Base-by-base conservation (phyloP, 2,329 filamentous ascomycete species). In the Stagonosporopsis cucurbitacearum region DNA sequence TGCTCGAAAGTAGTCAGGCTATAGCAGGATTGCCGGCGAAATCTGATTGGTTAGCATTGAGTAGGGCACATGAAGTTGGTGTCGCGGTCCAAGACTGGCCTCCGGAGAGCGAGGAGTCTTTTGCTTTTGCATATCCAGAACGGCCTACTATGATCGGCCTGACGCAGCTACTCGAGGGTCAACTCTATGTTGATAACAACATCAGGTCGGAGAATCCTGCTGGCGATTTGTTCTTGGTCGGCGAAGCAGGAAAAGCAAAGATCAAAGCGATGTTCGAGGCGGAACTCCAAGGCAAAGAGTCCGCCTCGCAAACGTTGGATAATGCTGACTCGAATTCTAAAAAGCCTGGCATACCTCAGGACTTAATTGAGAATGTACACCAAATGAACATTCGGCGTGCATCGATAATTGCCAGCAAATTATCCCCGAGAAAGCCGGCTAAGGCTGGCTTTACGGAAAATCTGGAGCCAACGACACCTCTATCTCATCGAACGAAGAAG, bases 1-100 rank as follows among this genome's bases (percentile, higher is more conserved):
- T 96, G 1, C 72, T 74, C 1, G 78, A 88, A 45, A 90, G 89
- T 4, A 86, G 96, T n/a, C 66, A 75, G 0, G 81, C 88, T 47
- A 88, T 90, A 1, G 80, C 85, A 37, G 65, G 79, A 3, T 86
- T 90, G 0, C 68, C 87, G 0, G 62, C 69, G 0, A 93, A 88
- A 57, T 65, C 75, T 6, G 81, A 88, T 25, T 93, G 91, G 81
- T 79, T 79, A 22, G 80, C 86, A 0, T 86, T 92, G 65, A 89
- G 88, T 54, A 75, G 79, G 23, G 87, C 86, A 20, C 90, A 94
- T 63, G 91, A 96, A 69, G 82, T 97, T 54, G 92, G 92, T 0
- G 74, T 96, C 11, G 89, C 87, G 54, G 76, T 96, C 2, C 70
- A 84, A 2, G 77, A 84, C 26, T 92, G 94, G 68, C 89, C 91